phyloP scores from a whole-genome alignment of 441 rosid species.

The Hypseocharis bilobata region DNA sequence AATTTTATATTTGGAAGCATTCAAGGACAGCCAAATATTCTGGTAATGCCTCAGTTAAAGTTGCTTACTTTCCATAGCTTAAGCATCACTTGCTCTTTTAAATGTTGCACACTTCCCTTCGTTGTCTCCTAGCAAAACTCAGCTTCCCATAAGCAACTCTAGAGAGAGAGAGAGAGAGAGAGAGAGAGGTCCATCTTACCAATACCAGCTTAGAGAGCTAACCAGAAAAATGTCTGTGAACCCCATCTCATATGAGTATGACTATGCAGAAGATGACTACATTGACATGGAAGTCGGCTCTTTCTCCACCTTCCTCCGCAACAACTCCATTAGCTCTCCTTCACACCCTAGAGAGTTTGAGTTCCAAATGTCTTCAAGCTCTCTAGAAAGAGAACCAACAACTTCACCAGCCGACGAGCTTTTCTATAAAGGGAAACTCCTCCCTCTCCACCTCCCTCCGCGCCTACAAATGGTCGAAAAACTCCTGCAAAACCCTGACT shows the following conservation, averaged over 20 bases:
- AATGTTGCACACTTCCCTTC: conserved; percentile 23
- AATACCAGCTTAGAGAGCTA: too few relatives aligned
- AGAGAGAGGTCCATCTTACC: too few relatives aligned
- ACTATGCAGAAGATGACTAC: conserved; percentile 46
- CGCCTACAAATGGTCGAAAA: conserved; percentile 55
- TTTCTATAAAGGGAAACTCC: conserved; percentile 66
- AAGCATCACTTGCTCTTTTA: conserved; percentile 24
- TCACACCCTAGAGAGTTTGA: conserved; percentile 49
- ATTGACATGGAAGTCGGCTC: conserved; percentile 58
- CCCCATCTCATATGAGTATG: conserved; percentile 31
- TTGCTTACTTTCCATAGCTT: conserved; percentile 9
- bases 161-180: too few relatives aligned
- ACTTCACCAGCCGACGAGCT: conserved; percentile 70
- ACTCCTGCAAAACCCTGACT: conserved; percentile 27
- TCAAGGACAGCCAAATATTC: conserved; percentile 19
- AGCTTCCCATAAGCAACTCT: not conserved
- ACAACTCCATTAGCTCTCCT: conserved; percentile 27
- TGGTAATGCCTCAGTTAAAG: conserved; percentile 9
- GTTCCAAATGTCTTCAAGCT: conserved; percentile 50
- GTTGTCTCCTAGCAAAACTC: conserved; percentile 15
- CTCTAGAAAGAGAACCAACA: conserved; percentile 35
- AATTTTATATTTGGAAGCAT: conserved; percentile 34
- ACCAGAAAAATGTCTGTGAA: conserved; percentile 33
- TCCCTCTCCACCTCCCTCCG: conserved; percentile 65
- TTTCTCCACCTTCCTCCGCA: conserved; percentile 34